A percentile compares a stretch with the other conserved stretches of the same genome.
phyloP scores from a whole-genome alignment of 257 asterid species.

The Striga asiatica region DNA sequence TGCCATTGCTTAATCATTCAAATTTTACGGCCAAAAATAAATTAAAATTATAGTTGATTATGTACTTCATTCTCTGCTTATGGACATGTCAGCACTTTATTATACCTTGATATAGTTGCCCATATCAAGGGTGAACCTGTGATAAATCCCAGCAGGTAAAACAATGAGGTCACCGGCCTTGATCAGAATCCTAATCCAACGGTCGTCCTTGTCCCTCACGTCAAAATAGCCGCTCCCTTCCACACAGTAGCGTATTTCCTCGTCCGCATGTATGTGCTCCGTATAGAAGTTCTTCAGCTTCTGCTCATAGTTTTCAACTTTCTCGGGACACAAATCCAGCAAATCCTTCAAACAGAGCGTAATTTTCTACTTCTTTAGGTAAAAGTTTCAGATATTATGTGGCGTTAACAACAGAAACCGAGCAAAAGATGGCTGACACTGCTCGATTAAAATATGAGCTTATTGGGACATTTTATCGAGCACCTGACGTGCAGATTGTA shows the following conservation, averaged over 20 bases:
- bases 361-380: too few species aligned
- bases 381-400: too few species aligned
- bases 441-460: too few species aligned
- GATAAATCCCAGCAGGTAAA: slow-evolving; percentile 86
- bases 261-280: slow-evolving; percentile 75
- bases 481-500: neutral
- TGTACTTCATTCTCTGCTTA: too few species aligned
- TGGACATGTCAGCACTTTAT: neutral
- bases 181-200: slow-evolving; percentile 74
- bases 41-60: too few species aligned
- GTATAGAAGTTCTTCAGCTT: slow-evolving; percentile 71
- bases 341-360: slow-evolving; percentile 55
- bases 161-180: slow-evolving; percentile 70
- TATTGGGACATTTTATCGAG: neutral
- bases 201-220: slow-evolving; percentile 56
- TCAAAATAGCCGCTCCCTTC: slow-evolving; percentile 56
- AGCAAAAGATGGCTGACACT: too few species aligned
- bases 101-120: slow-evolving; percentile 60
- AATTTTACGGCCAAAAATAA: too few species aligned
- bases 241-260: slow-evolving; percentile 77
- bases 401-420: too few species aligned
- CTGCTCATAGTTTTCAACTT: slow-evolving; percentile 63
- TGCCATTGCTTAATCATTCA: too few species aligned
- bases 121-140: slow-evolving; percentile 71
- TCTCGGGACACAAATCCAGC: slow-evolving; percentile 76